Percentiles rank a stretch among this genome's conserved stretches.
phyloP scores from a whole-genome alignment of 2,329 filamentous ascomycete genomes.

The Cercospora sesami region DNA sequence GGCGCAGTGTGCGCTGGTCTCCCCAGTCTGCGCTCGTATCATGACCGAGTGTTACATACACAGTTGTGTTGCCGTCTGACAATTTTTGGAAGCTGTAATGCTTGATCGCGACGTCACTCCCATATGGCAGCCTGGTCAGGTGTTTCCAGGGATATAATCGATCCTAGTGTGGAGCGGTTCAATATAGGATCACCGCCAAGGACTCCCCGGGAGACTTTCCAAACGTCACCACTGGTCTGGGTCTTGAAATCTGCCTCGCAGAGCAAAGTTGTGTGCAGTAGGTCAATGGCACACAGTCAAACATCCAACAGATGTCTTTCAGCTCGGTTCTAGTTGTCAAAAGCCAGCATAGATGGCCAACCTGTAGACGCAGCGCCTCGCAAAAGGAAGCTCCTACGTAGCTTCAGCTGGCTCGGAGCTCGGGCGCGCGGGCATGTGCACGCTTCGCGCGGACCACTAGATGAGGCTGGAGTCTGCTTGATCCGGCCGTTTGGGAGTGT shows the following conservation, averaged over 20 bases:
- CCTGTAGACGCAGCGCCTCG: no score
- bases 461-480: neutral
- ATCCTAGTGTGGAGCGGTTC: neutral
- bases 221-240: neutral
- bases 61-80: no score
- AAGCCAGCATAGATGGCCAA: neutral
- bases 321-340: neutral
- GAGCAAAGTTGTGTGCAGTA: neutral
- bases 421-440: neutral
- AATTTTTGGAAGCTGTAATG: neutral
- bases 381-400: no score
- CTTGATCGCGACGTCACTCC: neutral
- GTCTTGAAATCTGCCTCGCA: neutral
- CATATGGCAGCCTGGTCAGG: neutral
- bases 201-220: neutral
- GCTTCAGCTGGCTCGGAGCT: neutral
- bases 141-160: neutral
- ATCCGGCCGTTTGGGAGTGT: neutral
- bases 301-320: neutral
- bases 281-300: neutral
- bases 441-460: neutral
- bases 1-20: neutral
- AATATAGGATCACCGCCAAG: neutral
- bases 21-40: neutral
- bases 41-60: neutral